These are phyloP conservation scores for Torulaspora quercuum DNA, from an alignment of 805 yeast genomes.

Conservation along the genomic window DNA sequence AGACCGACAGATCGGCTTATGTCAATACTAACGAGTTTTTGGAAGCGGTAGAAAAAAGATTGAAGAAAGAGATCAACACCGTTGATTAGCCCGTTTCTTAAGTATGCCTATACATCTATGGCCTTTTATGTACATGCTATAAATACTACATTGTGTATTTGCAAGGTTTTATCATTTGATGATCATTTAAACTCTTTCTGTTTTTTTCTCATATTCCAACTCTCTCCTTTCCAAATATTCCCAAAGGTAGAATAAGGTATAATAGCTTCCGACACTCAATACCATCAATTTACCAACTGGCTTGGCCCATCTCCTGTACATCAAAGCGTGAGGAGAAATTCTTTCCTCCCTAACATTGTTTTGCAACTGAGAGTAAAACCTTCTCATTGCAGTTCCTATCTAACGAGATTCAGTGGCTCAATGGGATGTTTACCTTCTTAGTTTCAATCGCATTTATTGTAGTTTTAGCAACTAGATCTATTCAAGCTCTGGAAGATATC, in stretches of 20 bases:
- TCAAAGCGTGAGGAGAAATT: conserved; percentile 28
- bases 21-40: conserved; percentile 75
- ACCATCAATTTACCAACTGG: conserved; percentile 47
- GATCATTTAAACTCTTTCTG: conserved; percentile 1
- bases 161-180: no score
- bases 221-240: conserved; percentile 39
- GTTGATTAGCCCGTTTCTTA: conserved; percentile 18
- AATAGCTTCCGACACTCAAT: conserved; percentile 46
- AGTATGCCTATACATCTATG: no score
- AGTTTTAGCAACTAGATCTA: no score
- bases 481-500: no score
- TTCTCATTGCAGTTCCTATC: no score
- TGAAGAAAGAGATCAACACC: conserved; percentile 37
- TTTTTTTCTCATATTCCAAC: conserved; percentile 9
- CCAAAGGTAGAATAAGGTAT: conserved; percentile 45
- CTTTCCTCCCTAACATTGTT: background rate
- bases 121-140: no score
- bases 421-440: no score
- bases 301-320: conserved; percentile 46
- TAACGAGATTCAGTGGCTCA: no score
- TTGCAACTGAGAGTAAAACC: conserved; percentile 9
- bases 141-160: no score
- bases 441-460: no score
- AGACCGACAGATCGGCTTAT: conserved; percentile 55
- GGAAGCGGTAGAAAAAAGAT: conserved; percentile 67